phyloP scores from a whole-genome alignment of 1,139 yeast species.

The Nakaseomyces uthaithaninus region DNA sequence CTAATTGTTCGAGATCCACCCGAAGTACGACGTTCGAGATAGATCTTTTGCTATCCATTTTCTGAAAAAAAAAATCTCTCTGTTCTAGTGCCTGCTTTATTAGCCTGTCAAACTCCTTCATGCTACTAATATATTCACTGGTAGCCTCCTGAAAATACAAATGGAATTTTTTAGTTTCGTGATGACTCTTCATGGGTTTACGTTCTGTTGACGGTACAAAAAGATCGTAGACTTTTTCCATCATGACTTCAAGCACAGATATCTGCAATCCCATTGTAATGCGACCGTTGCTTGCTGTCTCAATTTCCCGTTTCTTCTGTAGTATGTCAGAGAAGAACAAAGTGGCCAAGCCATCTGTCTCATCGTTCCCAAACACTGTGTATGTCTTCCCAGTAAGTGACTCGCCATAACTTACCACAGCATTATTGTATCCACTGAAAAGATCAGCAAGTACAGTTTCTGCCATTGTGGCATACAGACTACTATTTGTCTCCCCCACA shows the following conservation, averaged over 20 bases:
- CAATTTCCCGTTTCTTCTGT: background rate
- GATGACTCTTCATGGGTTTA: slow-evolving; percentile 14
- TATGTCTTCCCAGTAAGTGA: slow-evolving; percentile 83
- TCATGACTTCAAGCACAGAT: slow-evolving; percentile 67
- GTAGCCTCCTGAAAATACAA: slow-evolving; percentile 24
- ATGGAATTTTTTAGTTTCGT: slow-evolving; percentile 20
- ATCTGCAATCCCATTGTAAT: background rate
- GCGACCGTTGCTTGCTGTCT: slow-evolving; percentile 36
- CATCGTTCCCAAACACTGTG: slow-evolving; percentile 69
- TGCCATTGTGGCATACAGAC: slow-evolving; percentile 43
- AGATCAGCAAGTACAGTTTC: slow-evolving; percentile 33
- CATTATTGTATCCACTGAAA: slow-evolving; percentile 64
- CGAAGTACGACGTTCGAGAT: slow-evolving; percentile 79
- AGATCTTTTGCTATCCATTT: slow-evolving; percentile 54
- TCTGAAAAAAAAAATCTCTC: slow-evolving; percentile 45
- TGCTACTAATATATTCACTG: slow-evolving; percentile 10
- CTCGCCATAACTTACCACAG: slow-evolving; percentile 83
- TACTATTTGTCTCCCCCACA: slow-evolving; percentile 43
- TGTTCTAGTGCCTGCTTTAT: slow-evolving; percentile 2
- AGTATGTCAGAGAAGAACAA: background rate
- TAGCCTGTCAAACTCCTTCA: slow-evolving; percentile 12
- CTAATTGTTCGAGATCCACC: slow-evolving; percentile 52
- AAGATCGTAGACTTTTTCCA: slow-evolving; percentile 69
- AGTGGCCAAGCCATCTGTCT: slow-evolving; percentile 17
- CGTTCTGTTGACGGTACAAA: slow-evolving; percentile 27